Conservation (phyloP, 306 rosid genomes). For the Vachellia pachyceras region DNA sequence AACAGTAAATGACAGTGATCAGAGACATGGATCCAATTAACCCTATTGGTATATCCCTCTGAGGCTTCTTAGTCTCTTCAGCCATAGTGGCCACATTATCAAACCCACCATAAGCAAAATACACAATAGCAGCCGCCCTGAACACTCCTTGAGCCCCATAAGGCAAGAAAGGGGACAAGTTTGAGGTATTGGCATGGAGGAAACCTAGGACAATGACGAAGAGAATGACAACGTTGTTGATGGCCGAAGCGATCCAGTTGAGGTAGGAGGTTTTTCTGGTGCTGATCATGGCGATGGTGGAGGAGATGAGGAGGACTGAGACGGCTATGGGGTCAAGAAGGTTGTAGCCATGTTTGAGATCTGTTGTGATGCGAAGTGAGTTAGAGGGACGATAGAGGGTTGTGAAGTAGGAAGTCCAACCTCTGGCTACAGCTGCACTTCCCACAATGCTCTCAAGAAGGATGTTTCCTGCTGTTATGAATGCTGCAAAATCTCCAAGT, state of each 20-base stretch:
- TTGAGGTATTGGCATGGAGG: constrained; percentile 54
- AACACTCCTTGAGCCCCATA: constrained; percentile 64
- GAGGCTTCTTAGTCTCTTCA: constrained; percentile 77
- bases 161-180: constrained; percentile 68
- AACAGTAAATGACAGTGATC: constrained; percentile 68
- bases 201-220: constrained; percentile 65
- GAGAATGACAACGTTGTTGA: constrained; percentile 57
- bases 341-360: constrained; percentile 57
- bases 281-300: constrained; percentile 62
- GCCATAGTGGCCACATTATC: constrained; percentile 75
- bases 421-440: constrained; percentile 69
- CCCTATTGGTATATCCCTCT: constrained; percentile 74
- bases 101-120: constrained; percentile 82
- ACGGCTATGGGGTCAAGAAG: constrained; percentile 77
- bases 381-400: constrained; percentile 54
- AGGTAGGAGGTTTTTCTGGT: constrained; percentile 67
- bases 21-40: constrained; percentile 75
- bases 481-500: constrained; percentile 80
- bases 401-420: constrained; percentile 86
- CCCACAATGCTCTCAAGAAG: constrained; percentile 72
- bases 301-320: constrained; percentile 48
- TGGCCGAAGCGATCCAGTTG: constrained; percentile 74
- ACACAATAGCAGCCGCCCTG: constrained; percentile 71
- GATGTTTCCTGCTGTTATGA: constrained; percentile 79
- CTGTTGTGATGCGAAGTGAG: constrained; percentile 59